A percentile compares a stretch with the other conserved stretches of the same genome.
Conservation (phyloP, 805 yeast genomes). For the Saccharomycopsis malanga region DNA sequence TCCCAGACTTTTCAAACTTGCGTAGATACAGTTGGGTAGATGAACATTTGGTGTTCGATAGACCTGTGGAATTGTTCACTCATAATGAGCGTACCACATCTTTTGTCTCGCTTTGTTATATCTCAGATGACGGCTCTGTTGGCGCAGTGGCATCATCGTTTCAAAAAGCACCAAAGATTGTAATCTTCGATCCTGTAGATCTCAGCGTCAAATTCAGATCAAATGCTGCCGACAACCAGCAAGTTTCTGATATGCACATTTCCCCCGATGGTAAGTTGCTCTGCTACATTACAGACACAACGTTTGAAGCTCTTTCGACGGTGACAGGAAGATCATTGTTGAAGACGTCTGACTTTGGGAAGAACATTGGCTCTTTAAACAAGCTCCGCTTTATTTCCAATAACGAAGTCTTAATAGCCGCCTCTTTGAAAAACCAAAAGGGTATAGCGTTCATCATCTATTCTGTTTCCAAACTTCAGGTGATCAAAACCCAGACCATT, state of each 20-base stretch:
- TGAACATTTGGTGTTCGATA: slow-evolving; percentile 54
- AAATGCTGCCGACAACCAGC: slow-evolving; percentile 41
- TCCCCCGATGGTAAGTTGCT: slow-evolving; percentile 61
- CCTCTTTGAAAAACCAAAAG: slow-evolving; percentile 33
- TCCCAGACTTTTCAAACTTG: slow-evolving; percentile 33
- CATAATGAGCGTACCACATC: slow-evolving; percentile 35
- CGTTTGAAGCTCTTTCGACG: slow-evolving; percentile 47
- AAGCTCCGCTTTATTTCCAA: slow-evolving; percentile 38
- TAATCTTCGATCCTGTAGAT: slow-evolving; percentile 50
- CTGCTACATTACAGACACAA: slow-evolving; percentile 51
- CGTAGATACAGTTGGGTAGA: slow-evolving; percentile 51
- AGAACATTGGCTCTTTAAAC: slow-evolving; percentile 30
- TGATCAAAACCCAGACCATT: slow-evolving; percentile 11
- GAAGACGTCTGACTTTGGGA: slow-evolving; percentile 23
- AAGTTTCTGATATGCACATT: slow-evolving; percentile 59
- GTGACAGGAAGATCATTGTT: slow-evolving; percentile 36
- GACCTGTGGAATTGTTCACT: slow-evolving; percentile 50
- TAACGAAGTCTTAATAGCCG: slow-evolving; percentile 36
- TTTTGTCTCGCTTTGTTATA: slow-evolving; percentile 33
- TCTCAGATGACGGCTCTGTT: slow-evolving; percentile 51
- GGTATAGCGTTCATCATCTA: slow-evolving; percentile 32
- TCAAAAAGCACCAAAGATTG: slow-evolving; percentile 48
- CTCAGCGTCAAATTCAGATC: slow-evolving; percentile 49
- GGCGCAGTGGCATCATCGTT: slow-evolving; percentile 64
- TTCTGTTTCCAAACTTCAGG: slow-evolving; percentile 15